phyloP scores from a whole-genome alignment of 2,329 filamentous ascomycete species.

The Helotiales sp. region DNA sequence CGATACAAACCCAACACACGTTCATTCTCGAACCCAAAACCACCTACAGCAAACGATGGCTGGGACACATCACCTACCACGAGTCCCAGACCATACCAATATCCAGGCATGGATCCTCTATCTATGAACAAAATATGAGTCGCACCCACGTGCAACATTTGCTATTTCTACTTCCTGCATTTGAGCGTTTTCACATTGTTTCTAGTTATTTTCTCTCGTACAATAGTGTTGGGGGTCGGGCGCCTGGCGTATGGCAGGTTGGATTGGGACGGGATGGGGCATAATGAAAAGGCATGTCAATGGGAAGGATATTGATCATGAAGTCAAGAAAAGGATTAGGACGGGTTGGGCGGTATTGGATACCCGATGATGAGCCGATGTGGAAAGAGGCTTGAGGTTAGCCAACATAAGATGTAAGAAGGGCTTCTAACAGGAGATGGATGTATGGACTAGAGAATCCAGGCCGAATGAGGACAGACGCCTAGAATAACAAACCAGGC shows the following conservation, averaged over 20 bases:
- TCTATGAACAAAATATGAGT: conserved; percentile 41
- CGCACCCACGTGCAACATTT: conserved; percentile 4
- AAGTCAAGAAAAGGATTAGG: background rate
- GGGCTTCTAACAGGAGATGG: background rate
- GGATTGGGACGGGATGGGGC: conserved; percentile 9
- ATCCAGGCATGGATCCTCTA: conserved; percentile 38
- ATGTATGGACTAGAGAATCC: background rate
- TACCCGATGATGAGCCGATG: background rate
- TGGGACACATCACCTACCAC: conserved; percentile 38
- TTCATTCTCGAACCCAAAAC: conserved; percentile 54
- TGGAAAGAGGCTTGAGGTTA: background rate
- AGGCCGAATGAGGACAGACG: background rate
- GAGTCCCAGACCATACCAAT: conserved; percentile 29
- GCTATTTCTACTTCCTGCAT: conserved; percentile 22
- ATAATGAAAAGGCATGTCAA: background rate
- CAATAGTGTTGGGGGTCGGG: background rate
- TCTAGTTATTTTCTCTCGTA: conserved; percentile 22
- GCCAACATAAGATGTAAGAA: background rate
- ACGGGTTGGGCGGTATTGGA: background rate
- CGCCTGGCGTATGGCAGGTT: conserved; percentile 20
- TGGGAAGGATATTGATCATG: background rate
- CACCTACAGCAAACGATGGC: conserved; percentile 40
- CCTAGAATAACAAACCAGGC: background rate
- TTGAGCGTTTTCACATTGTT: conserved; percentile 34
- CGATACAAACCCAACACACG: conserved; percentile 52